phyloP scores from a whole-genome alignment of 2,329 filamentous ascomycete genomes.

The Botrytis elliptica region DNA sequence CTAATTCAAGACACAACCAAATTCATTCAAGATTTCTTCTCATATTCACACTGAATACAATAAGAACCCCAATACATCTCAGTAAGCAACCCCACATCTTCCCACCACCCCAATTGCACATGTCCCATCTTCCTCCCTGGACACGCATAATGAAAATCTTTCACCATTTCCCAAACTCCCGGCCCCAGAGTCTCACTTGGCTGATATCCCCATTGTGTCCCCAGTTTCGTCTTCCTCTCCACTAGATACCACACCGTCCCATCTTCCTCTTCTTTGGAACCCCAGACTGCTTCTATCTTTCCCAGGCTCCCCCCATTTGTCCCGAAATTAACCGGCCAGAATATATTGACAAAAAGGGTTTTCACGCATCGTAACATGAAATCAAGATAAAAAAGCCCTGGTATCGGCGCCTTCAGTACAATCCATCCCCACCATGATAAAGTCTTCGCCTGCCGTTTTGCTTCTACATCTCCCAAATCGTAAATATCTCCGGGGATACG shows the following conservation, averaged over 20 bases:
- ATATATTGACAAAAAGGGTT: not conserved
- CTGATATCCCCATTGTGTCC: not conserved
- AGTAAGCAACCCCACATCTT: not conserved
- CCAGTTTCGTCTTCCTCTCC: not conserved
- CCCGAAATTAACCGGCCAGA: not conserved
- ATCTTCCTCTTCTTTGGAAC: not conserved
- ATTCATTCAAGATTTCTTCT: not conserved
- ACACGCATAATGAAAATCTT: conserved; percentile 2
- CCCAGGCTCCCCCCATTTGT: not conserved
- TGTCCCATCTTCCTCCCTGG: not conserved
- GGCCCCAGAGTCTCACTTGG: not conserved
- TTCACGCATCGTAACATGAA: not conserved
- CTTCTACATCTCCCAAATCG: not conserved
- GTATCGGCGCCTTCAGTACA: not conserved
- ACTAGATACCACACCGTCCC: conserved; percentile 6
- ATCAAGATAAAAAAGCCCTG: not conserved
- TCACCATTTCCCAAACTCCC: not conserved
- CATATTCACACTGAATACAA: not conserved
- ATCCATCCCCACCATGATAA: not conserved
- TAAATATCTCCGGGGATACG: not conserved
- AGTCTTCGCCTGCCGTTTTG: not conserved
- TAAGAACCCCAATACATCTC: not conserved
- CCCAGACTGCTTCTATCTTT: not conserved
- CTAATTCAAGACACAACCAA: not conserved
- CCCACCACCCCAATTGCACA: not conserved